phyloP scores from a whole-genome alignment of 2,329 filamentous ascomycete species.

The Bipolaris bicolor region DNA sequence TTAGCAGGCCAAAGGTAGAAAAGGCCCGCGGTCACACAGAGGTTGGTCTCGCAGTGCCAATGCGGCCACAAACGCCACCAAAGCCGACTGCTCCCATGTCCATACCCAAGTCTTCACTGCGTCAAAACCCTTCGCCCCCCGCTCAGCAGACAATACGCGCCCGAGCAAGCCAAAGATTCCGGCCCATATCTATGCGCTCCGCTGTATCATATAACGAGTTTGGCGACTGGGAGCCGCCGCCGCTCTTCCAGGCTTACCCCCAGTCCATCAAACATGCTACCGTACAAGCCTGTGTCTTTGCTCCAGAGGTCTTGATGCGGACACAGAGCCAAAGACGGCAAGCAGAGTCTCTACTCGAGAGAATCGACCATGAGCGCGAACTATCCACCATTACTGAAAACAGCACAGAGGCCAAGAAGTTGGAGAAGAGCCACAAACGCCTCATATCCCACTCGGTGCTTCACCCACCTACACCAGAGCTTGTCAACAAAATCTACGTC shows the following conservation, averaged over 20 bases:
- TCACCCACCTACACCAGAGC: conserved; percentile 63
- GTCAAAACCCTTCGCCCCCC: conserved; percentile 39
- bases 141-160: conserved; percentile 40
- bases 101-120: conserved; percentile 36
- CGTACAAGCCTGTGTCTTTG: conserved; percentile 69
- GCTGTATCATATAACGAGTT: conserved; percentile 41
- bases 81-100: conserved; percentile 27
- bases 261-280: conserved; percentile 79
- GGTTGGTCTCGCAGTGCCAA: conserved; percentile 47
- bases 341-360: conserved; percentile 49
- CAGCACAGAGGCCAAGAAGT: conserved; percentile 36
- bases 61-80: conserved; percentile 39
- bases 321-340: conserved; percentile 61
- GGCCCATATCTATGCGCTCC: conserved; percentile 39
- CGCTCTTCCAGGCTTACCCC: conserved; percentile 85
- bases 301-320: conserved; percentile 72
- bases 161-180: conserved; percentile 42
- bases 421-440: conserved; percentile 53
- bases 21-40: conserved; percentile 55
- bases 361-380: conserved; percentile 46
- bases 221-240: conserved; percentile 60
- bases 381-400: conserved; percentile 38
- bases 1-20: conserved; percentile 58
- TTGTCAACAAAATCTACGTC: conserved; percentile 75
- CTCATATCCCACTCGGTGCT: conserved; percentile 46